Percentiles rank a stretch among this genome's conserved stretches.
phyloP scores from a whole-genome alignment of 768 basidiomycete species.

The Phlebiopsis gigantea region DNA sequence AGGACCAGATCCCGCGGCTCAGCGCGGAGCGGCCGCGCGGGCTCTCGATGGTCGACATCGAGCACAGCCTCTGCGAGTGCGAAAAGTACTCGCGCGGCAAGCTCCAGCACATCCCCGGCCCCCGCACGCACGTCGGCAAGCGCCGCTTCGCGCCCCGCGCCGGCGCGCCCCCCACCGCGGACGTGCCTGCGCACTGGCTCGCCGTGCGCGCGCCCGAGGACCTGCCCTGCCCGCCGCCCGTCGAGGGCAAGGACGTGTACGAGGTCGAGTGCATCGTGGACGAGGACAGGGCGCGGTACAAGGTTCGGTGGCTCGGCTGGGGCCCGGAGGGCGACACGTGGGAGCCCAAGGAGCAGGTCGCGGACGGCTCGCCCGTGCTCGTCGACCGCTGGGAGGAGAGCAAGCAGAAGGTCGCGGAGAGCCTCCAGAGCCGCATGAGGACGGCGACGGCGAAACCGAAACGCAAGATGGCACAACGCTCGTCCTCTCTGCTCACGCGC shows the following conservation, averaged over 20 bases:
- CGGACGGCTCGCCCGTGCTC: slow-evolving; percentile 12
- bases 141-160: neutral
- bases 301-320: slow-evolving; percentile 21
- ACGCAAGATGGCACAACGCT: too few species aligned
- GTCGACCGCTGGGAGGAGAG: slow-evolving; percentile 13
- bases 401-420: neutral
- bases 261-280: slow-evolving; percentile 19
- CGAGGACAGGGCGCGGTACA: slow-evolving; percentile 14
- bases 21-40: slow-evolving; percentile 12
- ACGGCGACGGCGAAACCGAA: neutral
- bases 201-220: neutral
- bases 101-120: slow-evolving; percentile 35
- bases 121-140: slow-evolving; percentile 32
- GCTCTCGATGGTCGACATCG: slow-evolving; percentile 65
- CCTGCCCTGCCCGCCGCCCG: slow-evolving; percentile 7
- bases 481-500: too few species aligned
- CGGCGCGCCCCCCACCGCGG: neutral
- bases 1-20: slow-evolving; percentile 22
- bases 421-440: neutral
- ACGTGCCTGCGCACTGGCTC: slow-evolving; percentile 5
- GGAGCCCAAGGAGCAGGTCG: slow-evolving; percentile 9
- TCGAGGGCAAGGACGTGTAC: slow-evolving; percentile 17
- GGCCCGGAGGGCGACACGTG: slow-evolving; percentile 20
- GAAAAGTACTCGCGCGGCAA: slow-evolving; percentile 69
- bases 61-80: slow-evolving; percentile 75